A percentile compares a stretch with the other conserved stretches of the same genome.
Evolutionary conservation across 2,329 filamentous ascomycete genomes (phyloP).

Genomic region (Colletotrichum tamarilloi): DNA sequence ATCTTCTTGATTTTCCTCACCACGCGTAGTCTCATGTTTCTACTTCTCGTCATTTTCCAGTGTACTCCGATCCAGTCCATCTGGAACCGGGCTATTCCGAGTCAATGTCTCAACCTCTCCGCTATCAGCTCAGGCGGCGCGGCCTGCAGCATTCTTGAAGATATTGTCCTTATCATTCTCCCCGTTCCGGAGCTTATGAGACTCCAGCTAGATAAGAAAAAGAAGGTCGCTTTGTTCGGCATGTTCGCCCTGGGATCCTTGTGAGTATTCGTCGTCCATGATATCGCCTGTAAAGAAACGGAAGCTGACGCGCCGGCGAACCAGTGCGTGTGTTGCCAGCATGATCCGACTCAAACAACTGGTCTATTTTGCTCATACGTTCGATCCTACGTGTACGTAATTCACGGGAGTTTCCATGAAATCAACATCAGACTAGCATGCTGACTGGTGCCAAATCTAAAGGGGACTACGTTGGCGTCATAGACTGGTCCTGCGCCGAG

Average conservation of each 20-base stretch:
- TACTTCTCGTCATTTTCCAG: constrained; percentile 38
- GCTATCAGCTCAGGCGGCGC: constrained; percentile 26
- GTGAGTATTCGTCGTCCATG: constrained; percentile 13
- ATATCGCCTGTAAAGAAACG: too few species aligned
- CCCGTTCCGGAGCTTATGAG: constrained; percentile 33
- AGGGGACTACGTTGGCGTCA: constrained; percentile 43
- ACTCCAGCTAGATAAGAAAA: constrained; percentile 13
- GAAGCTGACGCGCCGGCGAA: too few species aligned
- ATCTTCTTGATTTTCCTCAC: constrained; percentile 21
- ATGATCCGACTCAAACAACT: constrained; percentile 36
- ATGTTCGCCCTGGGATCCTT: constrained; percentile 35
- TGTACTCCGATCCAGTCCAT: constrained; percentile 36
- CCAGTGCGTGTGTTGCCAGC: constrained; percentile 24
- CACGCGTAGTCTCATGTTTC: constrained; percentile 13
- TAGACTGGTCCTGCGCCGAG: constrained; percentile 47
- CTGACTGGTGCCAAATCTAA: background rate
- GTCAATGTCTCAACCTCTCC: constrained; percentile 20
- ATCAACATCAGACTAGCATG: background rate
- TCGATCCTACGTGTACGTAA: constrained; percentile 27
- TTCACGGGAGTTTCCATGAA: background rate
- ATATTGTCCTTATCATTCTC: constrained; percentile 31
- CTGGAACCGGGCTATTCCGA: constrained; percentile 30
- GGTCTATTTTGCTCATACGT: constrained; percentile 19
- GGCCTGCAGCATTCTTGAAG: constrained; percentile 32
- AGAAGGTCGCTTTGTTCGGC: constrained; percentile 24